Percentiles rank a stretch among this genome's conserved stretches.
Conservation (phyloP, 129 eudicot species). For the Heracleum sosnowskyi region DNA sequence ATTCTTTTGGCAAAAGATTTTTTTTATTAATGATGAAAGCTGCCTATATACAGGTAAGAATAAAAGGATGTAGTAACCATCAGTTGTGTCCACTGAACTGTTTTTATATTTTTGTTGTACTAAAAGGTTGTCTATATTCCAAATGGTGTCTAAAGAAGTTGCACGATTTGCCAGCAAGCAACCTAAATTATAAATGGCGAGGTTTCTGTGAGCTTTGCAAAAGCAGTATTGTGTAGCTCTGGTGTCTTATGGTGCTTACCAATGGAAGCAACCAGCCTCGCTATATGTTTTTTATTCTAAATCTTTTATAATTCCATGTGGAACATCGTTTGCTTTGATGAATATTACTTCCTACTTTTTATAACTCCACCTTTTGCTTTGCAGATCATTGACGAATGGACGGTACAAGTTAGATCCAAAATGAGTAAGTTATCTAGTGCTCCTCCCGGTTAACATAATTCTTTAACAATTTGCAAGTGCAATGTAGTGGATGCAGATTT, state of each 20-base stretch:
- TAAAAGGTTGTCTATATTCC: conserved; percentile 70
- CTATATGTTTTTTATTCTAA: conserved; percentile 24
- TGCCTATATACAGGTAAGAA: neutral
- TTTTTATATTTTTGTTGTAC: neutral
- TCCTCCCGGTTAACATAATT: neutral
- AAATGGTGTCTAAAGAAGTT: conserved; percentile 56
- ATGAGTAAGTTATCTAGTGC: conserved; percentile 31
- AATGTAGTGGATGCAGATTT: neutral
- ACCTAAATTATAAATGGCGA: conserved; percentile 47
- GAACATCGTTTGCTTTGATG: neutral
- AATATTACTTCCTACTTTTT: neutral
- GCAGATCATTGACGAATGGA: conserved; percentile 96
- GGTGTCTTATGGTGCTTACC: conserved; percentile 16
- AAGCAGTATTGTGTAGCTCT: conserved; percentile 21
- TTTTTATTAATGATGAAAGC: neutral
- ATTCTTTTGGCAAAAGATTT: neutral
- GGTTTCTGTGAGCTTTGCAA: conserved; percentile 19
- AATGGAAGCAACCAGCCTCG: conserved; percentile 23
- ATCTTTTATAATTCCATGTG: neutral
- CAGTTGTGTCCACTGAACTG: neutral
- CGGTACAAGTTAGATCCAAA: conserved; percentile 52
- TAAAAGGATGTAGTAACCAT: neutral
- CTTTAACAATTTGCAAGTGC: neutral
- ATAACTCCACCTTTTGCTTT: conserved; percentile 15
- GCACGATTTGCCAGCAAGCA: conserved; percentile 80